phyloP scores from a whole-genome alignment of 345 rosid species.

The Firmiana major region DNA sequence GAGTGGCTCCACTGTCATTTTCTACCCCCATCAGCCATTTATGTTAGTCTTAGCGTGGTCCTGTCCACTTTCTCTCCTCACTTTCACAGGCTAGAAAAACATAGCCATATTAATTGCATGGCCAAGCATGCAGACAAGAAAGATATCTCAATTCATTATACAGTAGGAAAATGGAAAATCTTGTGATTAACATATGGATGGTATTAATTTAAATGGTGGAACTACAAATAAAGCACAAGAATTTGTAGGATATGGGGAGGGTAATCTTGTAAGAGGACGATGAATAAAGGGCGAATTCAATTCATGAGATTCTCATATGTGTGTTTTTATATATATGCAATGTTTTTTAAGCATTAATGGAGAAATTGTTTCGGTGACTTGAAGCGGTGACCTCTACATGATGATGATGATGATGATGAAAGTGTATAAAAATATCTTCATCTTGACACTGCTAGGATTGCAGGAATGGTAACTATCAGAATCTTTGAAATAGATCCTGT shows the following conservation, averaged over 20 bases:
- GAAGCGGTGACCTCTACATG: too few relatives aligned
- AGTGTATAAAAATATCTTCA: not conserved
- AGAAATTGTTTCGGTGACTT: too few relatives aligned
- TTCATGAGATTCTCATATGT: too few relatives aligned
- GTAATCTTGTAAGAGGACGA: too few relatives aligned
- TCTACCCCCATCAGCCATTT: slow-evolving; percentile 11
- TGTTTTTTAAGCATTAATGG: too few relatives aligned
- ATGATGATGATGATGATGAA: too few relatives aligned
- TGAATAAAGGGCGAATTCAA: too few relatives aligned
- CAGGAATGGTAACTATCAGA: slow-evolving; percentile 5
- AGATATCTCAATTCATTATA: not conserved
- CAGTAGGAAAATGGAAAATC: not conserved
- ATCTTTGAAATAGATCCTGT: not conserved
- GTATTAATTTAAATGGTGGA: not conserved
- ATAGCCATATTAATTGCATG: too few relatives aligned
- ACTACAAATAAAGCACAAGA: not conserved
- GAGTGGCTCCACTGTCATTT: slow-evolving; percentile 10
- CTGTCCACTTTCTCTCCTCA: not conserved
- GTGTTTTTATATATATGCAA: too few relatives aligned
- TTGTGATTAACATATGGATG: not conserved
- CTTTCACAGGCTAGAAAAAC: not conserved
- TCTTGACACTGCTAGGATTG: not conserved
- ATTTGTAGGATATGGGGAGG: not conserved
- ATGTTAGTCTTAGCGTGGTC: not conserved
- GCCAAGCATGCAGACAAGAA: not conserved